A percentile compares a stretch with the other conserved stretches of the same genome.
Conservation (phyloP, 306 rosid genomes). For the Alnus glutinosa region DNA sequence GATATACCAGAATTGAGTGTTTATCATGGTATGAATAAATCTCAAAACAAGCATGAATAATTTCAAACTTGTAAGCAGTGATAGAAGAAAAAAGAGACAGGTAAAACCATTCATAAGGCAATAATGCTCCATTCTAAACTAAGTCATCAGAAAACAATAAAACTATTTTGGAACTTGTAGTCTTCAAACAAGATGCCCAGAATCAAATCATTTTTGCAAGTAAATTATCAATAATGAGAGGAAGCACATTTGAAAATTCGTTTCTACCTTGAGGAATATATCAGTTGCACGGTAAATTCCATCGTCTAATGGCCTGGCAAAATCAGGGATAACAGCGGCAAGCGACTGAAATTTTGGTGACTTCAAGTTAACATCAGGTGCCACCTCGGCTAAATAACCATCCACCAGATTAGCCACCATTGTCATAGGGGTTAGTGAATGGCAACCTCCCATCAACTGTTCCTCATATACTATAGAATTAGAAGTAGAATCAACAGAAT, state of each 20-base stretch:
- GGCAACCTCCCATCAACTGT: constrained; percentile 47
- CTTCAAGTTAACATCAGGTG: constrained; percentile 83
- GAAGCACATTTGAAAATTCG: neutral
- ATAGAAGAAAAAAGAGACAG: neutral
- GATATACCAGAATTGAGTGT: neutral
- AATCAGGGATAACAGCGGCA: constrained; percentile 76
- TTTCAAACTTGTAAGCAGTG: neutral
- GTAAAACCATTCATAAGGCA: neutral
- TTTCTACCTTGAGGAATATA: constrained; percentile 78
- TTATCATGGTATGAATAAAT: neutral
- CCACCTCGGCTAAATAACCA: constrained; percentile 83
- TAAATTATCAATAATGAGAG: neutral
- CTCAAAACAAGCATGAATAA: neutral
- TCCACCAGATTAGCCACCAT: constrained; percentile 81
- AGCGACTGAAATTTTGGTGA: constrained; percentile 67
- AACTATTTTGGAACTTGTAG: constrained; percentile 3
- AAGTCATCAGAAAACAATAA: constrained; percentile 1
- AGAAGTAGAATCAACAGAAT: constrained; percentile 41
- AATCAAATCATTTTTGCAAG: constrained; percentile 1
- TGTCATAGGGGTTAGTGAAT: constrained; percentile 48
- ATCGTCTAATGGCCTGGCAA: constrained; percentile 74
- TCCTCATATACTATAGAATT: constrained; percentile 56
- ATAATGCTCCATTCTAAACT: constrained; percentile 10
- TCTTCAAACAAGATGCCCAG: neutral
- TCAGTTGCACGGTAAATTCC: constrained; percentile 87